phyloP scores from a whole-genome alignment of 116 monocot species.

The Cymodocea nodosa region DNA sequence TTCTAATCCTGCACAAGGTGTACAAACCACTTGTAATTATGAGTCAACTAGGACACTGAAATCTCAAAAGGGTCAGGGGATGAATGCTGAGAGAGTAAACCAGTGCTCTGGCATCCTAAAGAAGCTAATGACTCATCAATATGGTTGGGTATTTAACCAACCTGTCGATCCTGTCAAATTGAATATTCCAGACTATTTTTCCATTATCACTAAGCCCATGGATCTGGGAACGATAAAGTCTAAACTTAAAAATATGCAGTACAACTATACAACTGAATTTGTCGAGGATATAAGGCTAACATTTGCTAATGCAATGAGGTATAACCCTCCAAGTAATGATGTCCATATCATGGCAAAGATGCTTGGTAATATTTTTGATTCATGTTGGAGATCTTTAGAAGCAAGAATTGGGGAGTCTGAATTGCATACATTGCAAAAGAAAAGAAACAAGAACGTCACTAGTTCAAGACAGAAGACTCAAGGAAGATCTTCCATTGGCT shows the following conservation, averaged over 20 bases:
- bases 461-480: background rate
- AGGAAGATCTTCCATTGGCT: background rate
- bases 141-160: constrained; percentile 54
- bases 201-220: constrained; percentile 78
- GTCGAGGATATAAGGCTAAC: constrained; percentile 69
- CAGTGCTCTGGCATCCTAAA: constrained; percentile 57
- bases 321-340: constrained; percentile 70
- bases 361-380: constrained; percentile 56
- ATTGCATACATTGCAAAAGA: constrained; percentile 17
- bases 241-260: constrained; percentile 40
- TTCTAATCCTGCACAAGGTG: background rate
- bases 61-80: constrained; percentile 4
- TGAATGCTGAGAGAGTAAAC: constrained; percentile 23
- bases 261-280: constrained; percentile 43
- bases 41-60: background rate
- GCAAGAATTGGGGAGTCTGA: constrained; percentile 19
- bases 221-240: constrained; percentile 64
- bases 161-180: constrained; percentile 76
- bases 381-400: constrained; percentile 64
- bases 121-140: constrained; percentile 48
- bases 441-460: background rate
- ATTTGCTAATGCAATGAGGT: constrained; percentile 75
- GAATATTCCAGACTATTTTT: constrained; percentile 74
- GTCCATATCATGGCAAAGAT: constrained; percentile 70
- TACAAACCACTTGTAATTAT: constrained; percentile 2